Conservation (phyloP, 306 rosid species). For the Oemleria cerasiformis region DNA sequence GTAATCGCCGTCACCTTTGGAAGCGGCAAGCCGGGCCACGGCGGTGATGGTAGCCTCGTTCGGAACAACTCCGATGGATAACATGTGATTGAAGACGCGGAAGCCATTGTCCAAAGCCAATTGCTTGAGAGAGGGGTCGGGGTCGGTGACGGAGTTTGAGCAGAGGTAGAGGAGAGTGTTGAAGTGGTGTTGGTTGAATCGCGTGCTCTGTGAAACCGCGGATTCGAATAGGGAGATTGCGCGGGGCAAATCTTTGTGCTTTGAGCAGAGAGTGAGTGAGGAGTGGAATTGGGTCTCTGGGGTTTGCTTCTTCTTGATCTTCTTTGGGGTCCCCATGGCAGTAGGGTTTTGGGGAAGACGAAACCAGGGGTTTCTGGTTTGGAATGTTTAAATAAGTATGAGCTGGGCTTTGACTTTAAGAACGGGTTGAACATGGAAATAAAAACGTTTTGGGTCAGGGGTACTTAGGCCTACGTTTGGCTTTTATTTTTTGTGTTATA, state of each 20-base stretch:
- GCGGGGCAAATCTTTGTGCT: slow-evolving; percentile 43
- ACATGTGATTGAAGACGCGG: slow-evolving; percentile 59
- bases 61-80: slow-evolving; percentile 37
- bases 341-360: not conserved
- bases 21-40: slow-evolving; percentile 67
- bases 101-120: slow-evolving; percentile 54
- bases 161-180: slow-evolving; percentile 89
- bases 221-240: slow-evolving; percentile 58
- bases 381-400: not conserved
- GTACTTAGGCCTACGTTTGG: too few species aligned
- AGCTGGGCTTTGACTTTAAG: not conserved
- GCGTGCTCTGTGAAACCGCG: slow-evolving; percentile 36
- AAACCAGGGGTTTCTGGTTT: not conserved
- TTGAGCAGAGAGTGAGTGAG: slow-evolving; percentile 65
- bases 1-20: slow-evolving; percentile 52
- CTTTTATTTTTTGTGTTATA: too few species aligned
- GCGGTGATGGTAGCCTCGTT: slow-evolving; percentile 82
- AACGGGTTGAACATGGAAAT: too few species aligned
- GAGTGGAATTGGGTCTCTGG: slow-evolving; percentile 59
- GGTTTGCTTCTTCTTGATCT: slow-evolving; percentile 40
- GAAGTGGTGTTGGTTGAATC: slow-evolving; percentile 61
- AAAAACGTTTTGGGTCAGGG: too few species aligned
- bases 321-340: slow-evolving; percentile 46
- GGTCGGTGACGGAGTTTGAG: slow-evolving; percentile 48
- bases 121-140: slow-evolving; percentile 41